Evolutionary conservation across 2,329 filamentous ascomycete species (phyloP), one percentile per base, ranked within the genome.

Genomic region (Coniella vitis): DNA sequence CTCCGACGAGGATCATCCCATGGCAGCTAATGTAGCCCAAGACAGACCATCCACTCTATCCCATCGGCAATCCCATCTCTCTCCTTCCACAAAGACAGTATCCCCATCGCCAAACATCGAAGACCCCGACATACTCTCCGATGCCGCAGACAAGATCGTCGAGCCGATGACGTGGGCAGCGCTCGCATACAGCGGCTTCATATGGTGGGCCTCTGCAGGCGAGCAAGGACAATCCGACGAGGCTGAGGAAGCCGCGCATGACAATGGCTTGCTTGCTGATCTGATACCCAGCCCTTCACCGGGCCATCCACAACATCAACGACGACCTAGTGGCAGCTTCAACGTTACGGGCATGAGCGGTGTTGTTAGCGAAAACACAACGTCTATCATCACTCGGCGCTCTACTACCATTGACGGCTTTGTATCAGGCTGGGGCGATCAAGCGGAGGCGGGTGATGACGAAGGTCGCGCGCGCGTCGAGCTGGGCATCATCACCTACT

Each of bases 131-230:
- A 59, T 61, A 22, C 57, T 66, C 9, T 72, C 75, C 41, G 72
- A 78, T 32, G 70, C 69, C 7, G 68, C 76, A 20, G 78, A 83
- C 49, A 65, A 67, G 47, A 70, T 84, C 38, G 70, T 83, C 22
- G 82, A 86, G 59, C 81, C 82, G 2, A 63, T 76, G 36, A 83
- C 76, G 37, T 86, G 83, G 87, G 75, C 84, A 1, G 81, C 84
- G 1, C 76, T 91, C 21, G 87, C 87, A 4, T 93, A 91, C 66
- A 81, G 79, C 47, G 83, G 85, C 20, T 90, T 91, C 69, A 88
- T 91, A 78, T 93, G 87, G 87, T 93, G 88, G 87, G 87, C 87
- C 2, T 88, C 84, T 14, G 86, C 87, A 0, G 87, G 87, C 50
- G 87, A 93, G 65, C 79, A 84, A 63, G 70, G 77, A 7, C 73